Evolutionary conservation across 2,329 filamentous ascomycete genomes (phyloP), one percentile per base, ranked within the genome.

Genomic region (Trichoderma sp.): DNA sequence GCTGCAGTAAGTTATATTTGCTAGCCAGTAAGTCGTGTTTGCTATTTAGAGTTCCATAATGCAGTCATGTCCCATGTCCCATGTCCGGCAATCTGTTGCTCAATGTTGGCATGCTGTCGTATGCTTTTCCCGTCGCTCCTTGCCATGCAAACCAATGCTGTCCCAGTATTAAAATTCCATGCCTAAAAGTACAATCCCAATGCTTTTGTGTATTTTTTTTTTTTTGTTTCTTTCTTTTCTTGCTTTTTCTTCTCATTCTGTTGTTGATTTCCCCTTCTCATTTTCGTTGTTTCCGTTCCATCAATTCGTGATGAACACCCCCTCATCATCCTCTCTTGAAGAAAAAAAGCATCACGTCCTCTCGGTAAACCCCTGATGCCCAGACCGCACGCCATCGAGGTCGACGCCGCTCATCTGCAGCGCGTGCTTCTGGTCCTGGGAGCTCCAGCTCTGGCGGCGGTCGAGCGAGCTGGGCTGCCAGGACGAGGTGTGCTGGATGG

Each of bases 401-500:
- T 71, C 73, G 34, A 81, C 75, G 63, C 72, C 75, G 54, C 73
- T 75, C 81, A 84, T 81, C 70, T 84, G 82, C 74, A 83, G 70
- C 62, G 75, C 75, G 67, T 80, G 83, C 73, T 84, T 85, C 73
- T 79, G 79, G 71, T 85, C 84, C 74, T 87, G 81, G 43, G 77
- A 76, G 70, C 77, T 80, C 78, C 81, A 87, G 74, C 82, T 84
- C 72, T 82, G 81, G 54, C 82, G 80, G 10, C 80, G 78, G 68
- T 78, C 74, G 61, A 79, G 69, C 28, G 51, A 55, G 19, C 71
- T 69, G 7, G 84, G 84, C 69, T 78, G 78, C 84, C 84, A 86
- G 67, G 68, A 71, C 64, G 71, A 72, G 2, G 76, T 74, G 69
- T 73, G 73, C 43, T 72, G 69, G 69, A 76, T 74, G 30, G 65